Conservation (phyloP, 2,329 filamentous ascomycete genomes). For the Chaetomium sp. region DNA sequence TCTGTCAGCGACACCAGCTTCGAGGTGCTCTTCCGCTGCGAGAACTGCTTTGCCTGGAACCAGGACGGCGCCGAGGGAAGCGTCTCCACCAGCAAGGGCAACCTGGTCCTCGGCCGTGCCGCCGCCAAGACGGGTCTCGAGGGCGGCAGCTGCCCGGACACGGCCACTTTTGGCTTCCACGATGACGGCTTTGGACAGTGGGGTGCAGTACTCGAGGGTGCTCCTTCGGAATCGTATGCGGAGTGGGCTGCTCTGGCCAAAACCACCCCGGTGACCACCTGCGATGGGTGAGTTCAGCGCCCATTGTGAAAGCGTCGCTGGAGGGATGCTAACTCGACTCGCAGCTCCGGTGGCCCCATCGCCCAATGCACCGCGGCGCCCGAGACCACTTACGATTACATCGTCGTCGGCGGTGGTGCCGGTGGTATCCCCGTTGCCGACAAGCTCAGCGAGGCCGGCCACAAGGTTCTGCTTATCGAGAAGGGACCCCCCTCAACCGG, state of each 20-base stretch:
- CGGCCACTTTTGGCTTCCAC: slow-evolving; percentile 55
- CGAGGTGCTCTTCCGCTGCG: slow-evolving; percentile 66
- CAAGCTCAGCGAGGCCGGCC: slow-evolving; percentile 64
- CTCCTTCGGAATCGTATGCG: slow-evolving; percentile 46
- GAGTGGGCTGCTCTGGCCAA: slow-evolving; percentile 50
- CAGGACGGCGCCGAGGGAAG: slow-evolving; percentile 49
- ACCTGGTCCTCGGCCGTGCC: slow-evolving; percentile 58
- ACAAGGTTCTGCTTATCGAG: slow-evolving; percentile 66
- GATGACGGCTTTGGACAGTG: slow-evolving; percentile 57
- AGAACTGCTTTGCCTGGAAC: slow-evolving; percentile 58
- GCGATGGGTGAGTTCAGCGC: slow-evolving; percentile 28
- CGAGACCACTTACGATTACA: slow-evolving; percentile 58
- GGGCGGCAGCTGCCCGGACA: slow-evolving; percentile 47
- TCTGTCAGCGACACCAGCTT: slow-evolving; percentile 61
- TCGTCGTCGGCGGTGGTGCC: slow-evolving; percentile 64
- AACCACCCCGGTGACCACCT: slow-evolving; percentile 37
- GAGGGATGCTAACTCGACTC: not conserved
- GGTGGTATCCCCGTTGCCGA: slow-evolving; percentile 63
- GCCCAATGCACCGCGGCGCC: slow-evolving; percentile 31
- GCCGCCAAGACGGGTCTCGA: slow-evolving; percentile 50
- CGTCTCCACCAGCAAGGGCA: slow-evolving; percentile 48
- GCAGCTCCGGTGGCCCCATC: slow-evolving; percentile 13
- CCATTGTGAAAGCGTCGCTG: not conserved
- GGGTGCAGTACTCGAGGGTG: slow-evolving; percentile 46
- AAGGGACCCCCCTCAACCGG: slow-evolving; percentile 63